phyloP scores from a whole-genome alignment of 1,139 yeast genomes.

The Candida sp. region DNA sequence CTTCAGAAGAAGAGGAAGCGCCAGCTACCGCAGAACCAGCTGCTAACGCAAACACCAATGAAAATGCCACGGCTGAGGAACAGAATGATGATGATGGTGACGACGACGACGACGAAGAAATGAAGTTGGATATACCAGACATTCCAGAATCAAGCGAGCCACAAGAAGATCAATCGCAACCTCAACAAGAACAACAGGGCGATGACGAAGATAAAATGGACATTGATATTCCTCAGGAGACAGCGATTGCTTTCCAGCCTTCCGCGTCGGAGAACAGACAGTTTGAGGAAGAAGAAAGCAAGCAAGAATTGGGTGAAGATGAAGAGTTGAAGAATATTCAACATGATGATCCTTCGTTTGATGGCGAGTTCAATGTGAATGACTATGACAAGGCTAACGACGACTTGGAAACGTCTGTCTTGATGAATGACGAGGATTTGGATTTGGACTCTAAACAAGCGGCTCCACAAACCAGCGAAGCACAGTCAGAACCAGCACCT shows the following conservation, averaged over 20 bases:
- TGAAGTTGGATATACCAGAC: conserved; percentile 9
- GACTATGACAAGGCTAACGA: conserved; percentile 13
- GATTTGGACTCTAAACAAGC: conserved; percentile 23
- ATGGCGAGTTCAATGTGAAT: conserved; percentile 14
- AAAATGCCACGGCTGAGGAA: background rate
- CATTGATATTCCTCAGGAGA: conserved; percentile 5
- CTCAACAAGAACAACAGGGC: conserved; percentile 1
- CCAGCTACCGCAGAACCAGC: background rate
- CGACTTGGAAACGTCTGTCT: conserved; percentile 14
- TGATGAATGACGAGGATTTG: conserved; percentile 19
- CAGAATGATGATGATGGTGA: conserved; percentile 13
- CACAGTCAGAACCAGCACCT: conserved; percentile 11
- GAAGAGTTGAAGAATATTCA: conserved; percentile 16
- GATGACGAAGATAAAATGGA: conserved; percentile 4
- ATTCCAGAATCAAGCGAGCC: conserved; percentile 2
- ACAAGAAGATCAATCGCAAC: background rate
- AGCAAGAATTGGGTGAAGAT: conserved; percentile 19
- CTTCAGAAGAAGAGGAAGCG: background rate
- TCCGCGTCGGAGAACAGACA: conserved; percentile 51
- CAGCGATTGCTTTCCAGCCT: background rate
- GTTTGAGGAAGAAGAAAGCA: conserved; percentile 38
- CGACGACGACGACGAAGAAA: conserved; percentile 32
- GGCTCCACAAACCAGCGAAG: conserved; percentile 9
- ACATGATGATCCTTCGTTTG: conserved; percentile 17
- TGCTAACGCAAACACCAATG: background rate